These are phyloP conservation scores for Myxozyma vanderwaltii DNA, from an alignment of 805 yeast species.

Conservation along the genomic window DNA sequence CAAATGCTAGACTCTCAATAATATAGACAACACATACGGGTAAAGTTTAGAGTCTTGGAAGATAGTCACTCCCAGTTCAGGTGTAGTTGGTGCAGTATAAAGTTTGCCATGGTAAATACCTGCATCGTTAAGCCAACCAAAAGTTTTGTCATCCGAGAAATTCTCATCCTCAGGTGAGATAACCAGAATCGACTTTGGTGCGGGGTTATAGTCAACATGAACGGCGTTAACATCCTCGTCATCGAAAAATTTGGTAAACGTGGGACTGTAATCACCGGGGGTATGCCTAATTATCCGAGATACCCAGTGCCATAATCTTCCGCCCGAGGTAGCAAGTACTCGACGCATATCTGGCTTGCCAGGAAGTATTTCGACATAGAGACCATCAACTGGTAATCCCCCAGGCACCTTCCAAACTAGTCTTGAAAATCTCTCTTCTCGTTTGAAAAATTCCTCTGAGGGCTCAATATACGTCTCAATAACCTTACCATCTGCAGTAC, in stretches of 20 bases:
- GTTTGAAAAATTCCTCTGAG: slow-evolving; percentile 49
- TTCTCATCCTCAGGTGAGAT: slow-evolving; percentile 34
- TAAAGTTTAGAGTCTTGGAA: slow-evolving; percentile 45
- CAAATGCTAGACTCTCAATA: not conserved
- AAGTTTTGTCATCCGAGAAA: slow-evolving; percentile 35
- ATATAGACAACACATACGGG: slow-evolving; percentile 19
- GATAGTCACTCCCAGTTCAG: slow-evolving; percentile 34
- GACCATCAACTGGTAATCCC: slow-evolving; percentile 37
- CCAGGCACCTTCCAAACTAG: slow-evolving; percentile 47
- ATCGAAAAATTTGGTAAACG: slow-evolving; percentile 39
- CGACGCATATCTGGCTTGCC: slow-evolving; percentile 34
- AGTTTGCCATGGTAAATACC: slow-evolving; percentile 52
- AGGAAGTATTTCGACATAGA: slow-evolving; percentile 29
- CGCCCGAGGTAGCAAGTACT: slow-evolving; percentile 24
- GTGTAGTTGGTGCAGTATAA: slow-evolving; percentile 33
- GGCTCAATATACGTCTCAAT: slow-evolving; percentile 53
- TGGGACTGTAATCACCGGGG: slow-evolving; percentile 37
- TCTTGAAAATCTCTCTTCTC: slow-evolving; percentile 47
- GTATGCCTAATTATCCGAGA: slow-evolving; percentile 26
- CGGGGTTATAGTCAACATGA: slow-evolving; percentile 26
- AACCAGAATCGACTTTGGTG: slow-evolving; percentile 11
- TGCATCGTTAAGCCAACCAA: slow-evolving; percentile 53
- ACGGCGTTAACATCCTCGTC: slow-evolving; percentile 32
- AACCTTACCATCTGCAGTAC: slow-evolving; percentile 53
- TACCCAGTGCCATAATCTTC: slow-evolving; percentile 33